Evolutionary conservation across 2,329 filamentous ascomycete genomes (phyloP).

Genomic region (Pseudopyrenochaeta lycopersici): DNA sequence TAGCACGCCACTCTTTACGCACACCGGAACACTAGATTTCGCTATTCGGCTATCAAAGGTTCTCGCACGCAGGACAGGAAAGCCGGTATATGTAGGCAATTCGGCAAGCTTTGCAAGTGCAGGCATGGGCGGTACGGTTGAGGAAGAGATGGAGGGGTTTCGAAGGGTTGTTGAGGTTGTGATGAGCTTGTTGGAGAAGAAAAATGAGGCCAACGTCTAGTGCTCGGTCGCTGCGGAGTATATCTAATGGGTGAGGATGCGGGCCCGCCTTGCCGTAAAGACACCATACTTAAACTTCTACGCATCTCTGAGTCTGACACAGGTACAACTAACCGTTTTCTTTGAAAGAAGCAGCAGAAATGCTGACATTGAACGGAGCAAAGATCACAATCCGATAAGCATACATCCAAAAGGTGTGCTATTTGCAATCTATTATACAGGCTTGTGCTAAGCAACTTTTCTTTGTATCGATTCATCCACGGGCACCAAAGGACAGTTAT

Average conservation of each 20-base stretch:
- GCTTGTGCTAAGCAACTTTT: no score
- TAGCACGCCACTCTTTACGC: conserved; percentile 80
- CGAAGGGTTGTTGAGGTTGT: conserved; percentile 76
- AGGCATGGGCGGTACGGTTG: conserved; percentile 80
- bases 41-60: conserved; percentile 85
- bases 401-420: no score
- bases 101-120: conserved; percentile 80
- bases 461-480: neutral
- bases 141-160: conserved; percentile 94
- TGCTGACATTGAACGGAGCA: no score
- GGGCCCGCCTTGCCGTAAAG: no score
- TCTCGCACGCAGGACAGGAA: conserved; percentile 74
- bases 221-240: no score
- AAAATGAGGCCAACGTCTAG: conserved; percentile 3
- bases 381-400: no score
- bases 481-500: neutral
- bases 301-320: no score
- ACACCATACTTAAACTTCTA: no score
- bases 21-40: conserved; percentile 83
- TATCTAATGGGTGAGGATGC: no score
- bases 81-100: conserved; percentile 89
- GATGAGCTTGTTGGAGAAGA: conserved; percentile 59
- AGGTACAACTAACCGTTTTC: no score
- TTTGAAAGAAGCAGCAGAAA: no score
- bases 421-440: no score